Base-by-base conservation (phyloP, 768 basidiomycete genomes). In the Serendipita sp. region DNA sequence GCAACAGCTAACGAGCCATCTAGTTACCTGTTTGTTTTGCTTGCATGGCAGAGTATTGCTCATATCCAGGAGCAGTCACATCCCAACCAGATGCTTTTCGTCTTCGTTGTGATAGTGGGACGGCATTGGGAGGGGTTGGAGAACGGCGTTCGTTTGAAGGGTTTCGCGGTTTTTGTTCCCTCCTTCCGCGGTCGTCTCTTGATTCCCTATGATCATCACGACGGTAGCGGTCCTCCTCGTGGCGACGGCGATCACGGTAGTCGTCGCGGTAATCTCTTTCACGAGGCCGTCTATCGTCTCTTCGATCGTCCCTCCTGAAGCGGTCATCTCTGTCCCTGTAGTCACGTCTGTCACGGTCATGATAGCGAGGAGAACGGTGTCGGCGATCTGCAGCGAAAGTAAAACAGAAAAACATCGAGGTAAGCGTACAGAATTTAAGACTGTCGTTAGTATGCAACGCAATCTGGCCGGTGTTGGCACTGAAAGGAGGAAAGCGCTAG, bases 71-170 rank as follows among this genome's bases (percentile, higher is more conserved):
- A 16, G 94, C 91, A 73, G 92, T 88, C 23, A 96, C 87, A 74
- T 99, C 92, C 96, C 96, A 99, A 0, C 90, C 89, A 50, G 91
- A 92, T 3, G 91, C 88, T 69, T 89, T 90, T 33, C 93, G 78
- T 72, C 87, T 87, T 67, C 93, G 79, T 71, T 97, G 91, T 5
- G 87, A 86, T 67, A 99, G 75, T 0, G 90, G 85, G 45, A 84
- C 76, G 13, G 84, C 81, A 55, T 87, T 88, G 70, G 90, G 85
- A 0, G 96, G 96, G 8, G 95, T 98, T 8, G 95, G 94, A 0
- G 87, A 90, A 69, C 93, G 76, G 68, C 88, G 78, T 66, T 90
- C 89, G 1, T 85, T 87, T 13, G 87, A 85, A 23, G 84, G 87
- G 29, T 75, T 72, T 8, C 79, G 78, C 43, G 80, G 78, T 16